These are phyloP conservation scores for Colletotrichum tanaceti DNA, from an alignment of 2,329 filamentous ascomycete genomes.

Conservation along the genomic window DNA sequence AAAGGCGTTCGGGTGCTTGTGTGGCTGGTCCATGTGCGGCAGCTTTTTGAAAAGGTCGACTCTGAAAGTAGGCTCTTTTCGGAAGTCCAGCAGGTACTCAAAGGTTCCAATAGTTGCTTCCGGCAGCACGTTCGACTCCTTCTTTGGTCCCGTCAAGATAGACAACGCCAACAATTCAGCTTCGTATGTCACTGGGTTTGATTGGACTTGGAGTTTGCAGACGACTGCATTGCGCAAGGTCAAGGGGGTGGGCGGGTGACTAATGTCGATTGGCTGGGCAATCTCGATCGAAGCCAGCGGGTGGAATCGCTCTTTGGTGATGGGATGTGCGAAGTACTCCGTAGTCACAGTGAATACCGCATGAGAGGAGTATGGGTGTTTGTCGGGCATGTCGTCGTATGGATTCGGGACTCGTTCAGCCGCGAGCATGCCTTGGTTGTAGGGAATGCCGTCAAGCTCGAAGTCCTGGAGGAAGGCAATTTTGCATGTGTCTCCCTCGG, in stretches of 20 bases:
- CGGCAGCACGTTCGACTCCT: not conserved
- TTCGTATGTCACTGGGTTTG: slow-evolving; percentile 28
- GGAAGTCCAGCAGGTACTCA: slow-evolving; percentile 33
- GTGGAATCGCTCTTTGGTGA: slow-evolving; percentile 17
- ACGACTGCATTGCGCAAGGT: slow-evolving; percentile 19
- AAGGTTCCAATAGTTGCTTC: slow-evolving; percentile 12
- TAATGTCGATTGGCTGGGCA: not conserved
- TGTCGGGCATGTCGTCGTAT: slow-evolving; percentile 4
- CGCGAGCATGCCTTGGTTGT: slow-evolving; percentile 23
- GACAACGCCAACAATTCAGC: slow-evolving; percentile 25
- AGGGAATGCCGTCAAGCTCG: not conserved
- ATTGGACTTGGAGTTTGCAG: slow-evolving; percentile 14
- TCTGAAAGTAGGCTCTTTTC: slow-evolving; percentile 13
- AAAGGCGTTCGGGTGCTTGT: slow-evolving; percentile 6
- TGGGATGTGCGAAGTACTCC: slow-evolving; percentile 26
- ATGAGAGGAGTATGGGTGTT: not conserved
- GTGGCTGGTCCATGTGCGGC: slow-evolving; percentile 33
- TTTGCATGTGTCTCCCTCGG: slow-evolving; percentile 23
- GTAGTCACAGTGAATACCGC: slow-evolving; percentile 31
- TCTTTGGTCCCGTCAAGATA: slow-evolving; percentile 23
- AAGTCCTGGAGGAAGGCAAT: slow-evolving; percentile 24
- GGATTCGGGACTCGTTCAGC: slow-evolving; percentile 26
- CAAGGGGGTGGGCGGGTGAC: not conserved
- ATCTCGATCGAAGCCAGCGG: slow-evolving; percentile 16
- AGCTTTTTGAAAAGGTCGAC: slow-evolving; percentile 33